These are phyloP conservation scores for Thalia dealbata DNA, from an alignment of 176 grass and related monocot genomes.

Conservation along the genomic window DNA sequence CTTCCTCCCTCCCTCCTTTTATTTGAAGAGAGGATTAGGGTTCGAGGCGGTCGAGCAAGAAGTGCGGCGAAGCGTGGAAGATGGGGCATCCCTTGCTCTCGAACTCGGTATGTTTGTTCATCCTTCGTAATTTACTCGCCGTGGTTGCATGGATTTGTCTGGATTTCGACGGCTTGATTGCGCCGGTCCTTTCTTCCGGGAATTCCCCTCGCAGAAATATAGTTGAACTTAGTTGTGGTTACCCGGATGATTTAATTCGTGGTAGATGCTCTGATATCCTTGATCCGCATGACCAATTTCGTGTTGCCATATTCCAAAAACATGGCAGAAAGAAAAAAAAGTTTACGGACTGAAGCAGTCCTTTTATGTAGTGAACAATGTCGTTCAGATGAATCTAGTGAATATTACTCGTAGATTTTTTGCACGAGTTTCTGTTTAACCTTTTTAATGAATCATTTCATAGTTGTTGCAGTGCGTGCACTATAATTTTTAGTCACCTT, in stretches of 20 bases:
- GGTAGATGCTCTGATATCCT: no score
- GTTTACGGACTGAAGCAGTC: no score
- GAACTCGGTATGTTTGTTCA: slow-evolving; percentile 25
- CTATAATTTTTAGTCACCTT: neutral
- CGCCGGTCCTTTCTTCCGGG: no score
- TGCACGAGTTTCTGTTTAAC: no score
- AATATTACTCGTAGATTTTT: no score
- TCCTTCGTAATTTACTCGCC: neutral
- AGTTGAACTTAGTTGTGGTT: neutral
- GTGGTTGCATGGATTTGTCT: neutral
- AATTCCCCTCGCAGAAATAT: neutral
- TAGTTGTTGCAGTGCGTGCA: neutral
- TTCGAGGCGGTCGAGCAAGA: neutral
- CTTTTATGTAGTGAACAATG: no score
- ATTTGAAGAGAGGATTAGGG: neutral
- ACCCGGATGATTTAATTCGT: neutral
- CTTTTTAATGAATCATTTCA: neutral
- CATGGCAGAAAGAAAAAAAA: no score
- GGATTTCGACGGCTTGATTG: neutral
- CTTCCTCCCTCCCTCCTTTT: no score
- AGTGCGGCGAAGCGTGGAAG: neutral
- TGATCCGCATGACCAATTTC: no score
- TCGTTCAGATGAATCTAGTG: no score
- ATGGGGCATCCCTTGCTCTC: slow-evolving; percentile 61
- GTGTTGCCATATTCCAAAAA: no score